Percentiles rank a stretch among this genome's conserved stretches.
phyloP scores from a whole-genome alignment of 2,329 filamentous ascomycete species.

The Byssothecium circinans region DNA sequence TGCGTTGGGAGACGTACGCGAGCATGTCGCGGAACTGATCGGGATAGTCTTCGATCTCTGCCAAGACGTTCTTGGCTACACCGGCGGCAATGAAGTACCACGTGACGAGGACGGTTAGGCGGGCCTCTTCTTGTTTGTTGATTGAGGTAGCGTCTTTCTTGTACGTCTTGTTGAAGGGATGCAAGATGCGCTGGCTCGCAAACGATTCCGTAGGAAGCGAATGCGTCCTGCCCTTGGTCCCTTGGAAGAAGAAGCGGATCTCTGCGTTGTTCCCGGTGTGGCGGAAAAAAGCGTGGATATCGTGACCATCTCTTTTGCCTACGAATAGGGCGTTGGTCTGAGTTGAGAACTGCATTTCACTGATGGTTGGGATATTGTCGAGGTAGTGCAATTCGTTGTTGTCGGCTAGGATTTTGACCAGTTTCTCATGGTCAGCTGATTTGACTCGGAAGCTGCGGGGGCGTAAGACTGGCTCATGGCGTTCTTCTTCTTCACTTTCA shows the following conservation, averaged over 20 bases:
- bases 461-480: neutral
- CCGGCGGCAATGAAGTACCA: constrained; percentile 17
- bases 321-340: constrained; percentile 16
- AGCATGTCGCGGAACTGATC: constrained; percentile 9
- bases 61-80: constrained; percentile 12
- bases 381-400: constrained; percentile 9
- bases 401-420: constrained; percentile 6
- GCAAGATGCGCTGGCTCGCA: constrained; percentile 9
- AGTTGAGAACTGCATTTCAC: constrained; percentile 10
- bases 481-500: neutral
- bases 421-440: constrained; percentile 3
- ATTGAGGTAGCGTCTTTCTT: constrained; percentile 2
- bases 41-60: constrained; percentile 14
- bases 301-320: constrained; percentile 6
- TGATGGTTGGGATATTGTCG: constrained; percentile 10
- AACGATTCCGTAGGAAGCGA: constrained; percentile 3
- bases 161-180: constrained; percentile 17
- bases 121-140: constrained; percentile 5
- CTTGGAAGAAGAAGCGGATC: constrained; percentile 5
- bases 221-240: too few species aligned
- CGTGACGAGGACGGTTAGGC: constrained; percentile 9
- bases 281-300: constrained; percentile 16
- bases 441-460: neutral
- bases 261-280: constrained; percentile 2
- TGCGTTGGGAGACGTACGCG: constrained; percentile 7